Evolutionary conservation across 1,284 basidiomycete species (phyloP).

Genomic region (Anthracocystis setariae): DNA sequence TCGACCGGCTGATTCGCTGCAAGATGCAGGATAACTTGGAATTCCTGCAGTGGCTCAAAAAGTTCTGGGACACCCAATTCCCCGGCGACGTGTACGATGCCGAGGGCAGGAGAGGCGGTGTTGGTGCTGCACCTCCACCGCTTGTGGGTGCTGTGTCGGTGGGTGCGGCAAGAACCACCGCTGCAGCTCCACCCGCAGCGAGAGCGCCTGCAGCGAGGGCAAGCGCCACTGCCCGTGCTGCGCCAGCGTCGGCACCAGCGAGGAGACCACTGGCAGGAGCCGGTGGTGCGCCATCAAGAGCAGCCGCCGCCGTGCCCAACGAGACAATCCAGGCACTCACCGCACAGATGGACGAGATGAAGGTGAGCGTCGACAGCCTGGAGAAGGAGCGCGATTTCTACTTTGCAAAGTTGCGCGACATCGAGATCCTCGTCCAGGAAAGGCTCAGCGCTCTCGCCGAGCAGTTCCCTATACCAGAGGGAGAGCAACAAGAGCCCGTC

Average conservation of each 20-base stretch:
- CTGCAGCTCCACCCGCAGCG: slow-evolving; percentile 4
- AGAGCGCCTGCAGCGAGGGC: slow-evolving; percentile 5
- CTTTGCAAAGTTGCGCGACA: slow-evolving; percentile 86
- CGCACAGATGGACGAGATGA: slow-evolving; percentile 83
- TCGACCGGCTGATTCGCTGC: slow-evolving; percentile 93
- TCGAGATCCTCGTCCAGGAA: slow-evolving; percentile 83
- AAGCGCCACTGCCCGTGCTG: background rate
- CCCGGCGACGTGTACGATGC: slow-evolving; percentile 90
- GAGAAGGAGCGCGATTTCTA: slow-evolving; percentile 96
- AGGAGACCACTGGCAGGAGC: slow-evolving; percentile 6
- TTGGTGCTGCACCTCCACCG: slow-evolving; percentile 66
- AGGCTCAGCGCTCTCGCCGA: slow-evolving; percentile 62
- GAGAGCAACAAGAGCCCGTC: slow-evolving; percentile 13
- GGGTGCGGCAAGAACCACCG: slow-evolving; percentile 27
- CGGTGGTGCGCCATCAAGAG: slow-evolving; percentile 1
- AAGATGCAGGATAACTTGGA: slow-evolving; percentile 99
- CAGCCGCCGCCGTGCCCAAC: slow-evolving; percentile 43
- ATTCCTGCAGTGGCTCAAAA: slow-evolving; percentile 96
- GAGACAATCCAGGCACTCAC: slow-evolving; percentile 75
- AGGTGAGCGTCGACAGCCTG: slow-evolving; percentile 80
- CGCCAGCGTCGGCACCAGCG: slow-evolving; percentile 10
- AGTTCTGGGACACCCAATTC: slow-evolving; percentile 93
- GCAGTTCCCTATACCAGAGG: slow-evolving; percentile 16
- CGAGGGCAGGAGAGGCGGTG: slow-evolving; percentile 79
- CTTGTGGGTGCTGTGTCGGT: slow-evolving; percentile 52